Conservation (phyloP, 768 basidiomycete species). For the Plicaturopsis crispa region DNA sequence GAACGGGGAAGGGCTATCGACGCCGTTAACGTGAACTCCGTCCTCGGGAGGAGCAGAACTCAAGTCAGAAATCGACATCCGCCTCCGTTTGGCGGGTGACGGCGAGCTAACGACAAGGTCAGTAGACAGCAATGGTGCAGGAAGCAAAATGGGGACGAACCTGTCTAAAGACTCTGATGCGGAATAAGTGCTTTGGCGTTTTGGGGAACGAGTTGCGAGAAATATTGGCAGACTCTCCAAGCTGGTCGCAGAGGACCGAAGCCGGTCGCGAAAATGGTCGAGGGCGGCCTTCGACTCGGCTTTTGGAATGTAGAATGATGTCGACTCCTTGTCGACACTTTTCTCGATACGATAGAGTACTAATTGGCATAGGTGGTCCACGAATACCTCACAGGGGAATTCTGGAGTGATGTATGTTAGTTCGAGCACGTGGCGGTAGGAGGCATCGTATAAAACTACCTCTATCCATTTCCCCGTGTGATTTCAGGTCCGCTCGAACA, state of each 20-base stretch:
- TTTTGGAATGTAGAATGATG: constrained; percentile 9
- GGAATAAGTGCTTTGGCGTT: too few species aligned
- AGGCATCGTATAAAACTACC: neutral
- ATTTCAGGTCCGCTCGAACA: neutral
- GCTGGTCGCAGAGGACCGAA: too few species aligned
- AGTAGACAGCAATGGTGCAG: too few species aligned
- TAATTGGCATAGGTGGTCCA: constrained; percentile 40
- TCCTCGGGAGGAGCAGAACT: too few species aligned
- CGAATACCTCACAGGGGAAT: constrained; percentile 14
- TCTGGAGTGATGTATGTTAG: constrained; percentile 11
- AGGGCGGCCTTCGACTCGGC: neutral
- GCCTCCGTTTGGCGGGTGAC: constrained; percentile 37
- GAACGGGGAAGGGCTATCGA: constrained; percentile 30
- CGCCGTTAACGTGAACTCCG: too few species aligned
- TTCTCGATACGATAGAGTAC: constrained; percentile 23
- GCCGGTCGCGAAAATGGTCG: too few species aligned
- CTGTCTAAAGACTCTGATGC: too few species aligned
- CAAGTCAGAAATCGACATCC: constrained; percentile 34
- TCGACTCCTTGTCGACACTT: constrained; percentile 7
- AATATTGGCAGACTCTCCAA: too few species aligned
- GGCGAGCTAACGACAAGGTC: too few species aligned
- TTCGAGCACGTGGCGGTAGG: neutral
- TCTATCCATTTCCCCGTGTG: neutral
- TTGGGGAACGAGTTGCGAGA: too few species aligned
- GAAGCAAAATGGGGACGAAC: too few species aligned